Percentiles rank a stretch among this genome's conserved stretches.
Evolutionary conservation across 164 flowering plant species (phyloP).

Genomic region (Pachysandra terminalis): DNA sequence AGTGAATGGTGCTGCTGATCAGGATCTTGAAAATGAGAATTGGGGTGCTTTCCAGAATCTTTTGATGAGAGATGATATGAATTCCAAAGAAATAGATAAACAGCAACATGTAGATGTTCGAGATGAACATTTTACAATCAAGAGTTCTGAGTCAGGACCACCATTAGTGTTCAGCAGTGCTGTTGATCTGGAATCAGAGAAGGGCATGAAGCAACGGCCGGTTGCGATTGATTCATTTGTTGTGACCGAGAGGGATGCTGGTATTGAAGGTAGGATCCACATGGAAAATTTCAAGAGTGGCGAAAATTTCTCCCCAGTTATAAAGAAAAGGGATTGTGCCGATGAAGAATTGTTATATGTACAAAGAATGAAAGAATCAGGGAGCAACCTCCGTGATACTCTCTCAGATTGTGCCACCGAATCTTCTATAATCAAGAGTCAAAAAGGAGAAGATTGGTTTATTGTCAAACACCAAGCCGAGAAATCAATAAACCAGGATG

Average conservation of each 20-base stretch:
- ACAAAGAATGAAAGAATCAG: constrained; percentile 28
- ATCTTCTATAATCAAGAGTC: constrained; percentile 35
- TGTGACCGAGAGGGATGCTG: constrained; percentile 28
- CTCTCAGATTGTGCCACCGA: constrained; percentile 32
- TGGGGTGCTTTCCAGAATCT: constrained; percentile 86
- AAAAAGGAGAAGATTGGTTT: constrained; percentile 62
- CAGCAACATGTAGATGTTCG: constrained; percentile 21
- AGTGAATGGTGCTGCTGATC: constrained; percentile 23
- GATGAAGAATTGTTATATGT: constrained; percentile 54
- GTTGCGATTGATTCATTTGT: constrained; percentile 53
- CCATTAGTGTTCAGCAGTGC: constrained; percentile 15
- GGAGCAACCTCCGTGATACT: constrained; percentile 11
- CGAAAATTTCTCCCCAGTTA: constrained; percentile 24
- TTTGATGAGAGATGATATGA: constrained; percentile 47
- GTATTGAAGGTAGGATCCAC: constrained; percentile 24
- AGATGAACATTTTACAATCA: constrained; percentile 28
- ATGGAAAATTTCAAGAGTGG: constrained; percentile 34
- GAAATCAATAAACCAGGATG: constrained; percentile 22
- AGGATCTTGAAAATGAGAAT: constrained; percentile 26
- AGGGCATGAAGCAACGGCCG: constrained; percentile 26
- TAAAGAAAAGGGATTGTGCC: constrained; percentile 30
- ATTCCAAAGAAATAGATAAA: constrained; percentile 18
- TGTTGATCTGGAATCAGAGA: constrained; percentile 28
- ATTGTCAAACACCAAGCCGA: constrained; percentile 30
- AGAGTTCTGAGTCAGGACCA: constrained; percentile 24